Evolutionary conservation across 1,284 basidiomycete genomes (phyloP).

Genomic region (Ceratobasidium sp.): DNA sequence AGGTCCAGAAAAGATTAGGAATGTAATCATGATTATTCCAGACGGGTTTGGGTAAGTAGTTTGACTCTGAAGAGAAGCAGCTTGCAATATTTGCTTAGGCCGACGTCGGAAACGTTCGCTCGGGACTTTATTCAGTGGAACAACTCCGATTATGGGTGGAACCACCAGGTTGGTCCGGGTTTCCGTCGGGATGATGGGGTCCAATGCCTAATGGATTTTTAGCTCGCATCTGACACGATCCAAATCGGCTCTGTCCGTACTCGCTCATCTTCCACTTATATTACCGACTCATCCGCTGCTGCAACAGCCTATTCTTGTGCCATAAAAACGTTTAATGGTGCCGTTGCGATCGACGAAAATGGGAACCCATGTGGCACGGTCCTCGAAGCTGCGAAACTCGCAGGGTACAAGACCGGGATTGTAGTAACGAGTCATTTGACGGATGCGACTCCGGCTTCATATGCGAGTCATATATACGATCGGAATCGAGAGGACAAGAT

Average conservation of each 20-base stretch:
- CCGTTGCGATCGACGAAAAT: constrained; percentile 47
- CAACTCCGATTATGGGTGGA: constrained; percentile 38
- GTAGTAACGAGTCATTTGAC: constrained; percentile 48
- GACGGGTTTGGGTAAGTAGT: constrained; percentile 46
- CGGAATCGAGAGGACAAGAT: constrained; percentile 48
- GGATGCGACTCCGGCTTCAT: constrained; percentile 48
- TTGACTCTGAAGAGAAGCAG: too few relatives aligned
- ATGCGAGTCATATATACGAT: constrained; percentile 46
- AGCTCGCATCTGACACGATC: constrained; percentile 46
- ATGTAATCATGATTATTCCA: constrained; percentile 43
- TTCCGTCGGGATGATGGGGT: not conserved
- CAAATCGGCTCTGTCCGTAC: constrained; percentile 47
- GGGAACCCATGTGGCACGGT: constrained; percentile 48
- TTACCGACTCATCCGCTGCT: constrained; percentile 49
- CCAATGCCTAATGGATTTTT: not conserved
- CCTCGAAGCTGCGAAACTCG: constrained; percentile 48
- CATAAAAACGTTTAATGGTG: constrained; percentile 46
- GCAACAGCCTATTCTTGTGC: constrained; percentile 49
- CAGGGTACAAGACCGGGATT: constrained; percentile 46
- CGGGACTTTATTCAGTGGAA: constrained; percentile 44
- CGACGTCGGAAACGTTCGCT: too few relatives aligned
- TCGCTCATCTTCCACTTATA: constrained; percentile 46
- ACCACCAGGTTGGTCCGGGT: constrained; percentile 26
- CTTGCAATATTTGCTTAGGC: too few relatives aligned
- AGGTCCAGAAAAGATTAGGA: constrained; percentile 24